Conservation (phyloP, 768 basidiomycete genomes). For the Podaxis sp. region DNA sequence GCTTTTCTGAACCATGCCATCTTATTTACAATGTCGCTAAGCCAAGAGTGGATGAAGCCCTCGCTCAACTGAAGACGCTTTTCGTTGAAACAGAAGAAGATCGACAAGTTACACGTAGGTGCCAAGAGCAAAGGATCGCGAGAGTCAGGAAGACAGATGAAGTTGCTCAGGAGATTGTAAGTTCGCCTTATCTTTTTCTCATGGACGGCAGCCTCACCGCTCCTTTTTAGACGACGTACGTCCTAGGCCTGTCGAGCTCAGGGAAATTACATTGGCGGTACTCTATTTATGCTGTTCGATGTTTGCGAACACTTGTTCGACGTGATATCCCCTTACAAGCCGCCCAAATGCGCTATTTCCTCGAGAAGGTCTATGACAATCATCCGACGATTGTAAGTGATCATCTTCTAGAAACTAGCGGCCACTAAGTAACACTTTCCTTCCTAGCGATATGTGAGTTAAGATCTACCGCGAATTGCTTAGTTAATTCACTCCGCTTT, state of each 20-base stretch:
- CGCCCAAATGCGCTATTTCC: conserved; percentile 53
- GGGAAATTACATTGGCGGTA: conserved; percentile 79
- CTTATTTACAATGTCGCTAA: conserved; percentile 54
- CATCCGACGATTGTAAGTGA: conserved; percentile 64
- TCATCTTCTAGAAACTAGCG: neutral
- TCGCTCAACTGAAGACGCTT: conserved; percentile 35
- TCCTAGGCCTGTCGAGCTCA: conserved; percentile 60
- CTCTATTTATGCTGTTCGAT: conserved; percentile 64
- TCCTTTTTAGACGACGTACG: conserved; percentile 23
- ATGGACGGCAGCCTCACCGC: neutral
- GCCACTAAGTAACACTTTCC: conserved; percentile 1
- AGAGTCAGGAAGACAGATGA: conserved; percentile 44
- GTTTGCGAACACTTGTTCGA: conserved; percentile 66
- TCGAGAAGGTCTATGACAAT: conserved; percentile 59
- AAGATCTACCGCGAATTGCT: neutral
- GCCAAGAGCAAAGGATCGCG: conserved; percentile 43
- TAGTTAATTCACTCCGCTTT: conserved; percentile 6
- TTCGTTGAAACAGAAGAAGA: conserved; percentile 36
- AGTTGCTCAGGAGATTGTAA: conserved; percentile 43
- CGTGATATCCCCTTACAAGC: conserved; percentile 56
- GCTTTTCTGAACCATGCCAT: conserved; percentile 62
- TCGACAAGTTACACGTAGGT: conserved; percentile 36
- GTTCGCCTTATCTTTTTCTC: conserved; percentile 20
- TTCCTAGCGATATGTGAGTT: conserved; percentile 57
- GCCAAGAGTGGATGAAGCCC: conserved; percentile 37